Conservation (phyloP, 352 stramenopile species). For the Phytophthora kernoviae region DNA sequence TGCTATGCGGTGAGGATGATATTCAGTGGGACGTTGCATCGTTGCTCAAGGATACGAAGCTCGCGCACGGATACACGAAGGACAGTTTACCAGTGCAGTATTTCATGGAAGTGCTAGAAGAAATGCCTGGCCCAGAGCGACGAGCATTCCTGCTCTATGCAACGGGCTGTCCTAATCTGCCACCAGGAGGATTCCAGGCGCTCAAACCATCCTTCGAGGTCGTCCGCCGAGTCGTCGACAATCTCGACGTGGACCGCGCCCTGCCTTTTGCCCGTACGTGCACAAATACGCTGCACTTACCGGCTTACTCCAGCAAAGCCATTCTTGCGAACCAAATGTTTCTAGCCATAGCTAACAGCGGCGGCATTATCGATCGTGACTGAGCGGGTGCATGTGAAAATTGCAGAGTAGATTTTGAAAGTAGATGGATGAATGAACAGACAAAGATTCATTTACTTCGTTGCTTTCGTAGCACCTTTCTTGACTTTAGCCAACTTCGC, state of each 20-base stretch:
- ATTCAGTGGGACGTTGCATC: conserved; percentile 72
- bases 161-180: conserved; percentile 83
- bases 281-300: conserved; percentile 86
- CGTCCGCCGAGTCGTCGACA: conserved; percentile 76
- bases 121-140: conserved; percentile 62
- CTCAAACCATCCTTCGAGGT: conserved; percentile 84
- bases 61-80: conserved; percentile 85
- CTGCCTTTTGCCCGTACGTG: conserved; percentile 86
- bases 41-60: conserved; percentile 73
- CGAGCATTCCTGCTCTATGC: conserved; percentile 82
- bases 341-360: conserved; percentile 82
- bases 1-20: conserved; percentile 78
- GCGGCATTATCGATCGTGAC: conserved; percentile 87
- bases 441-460: conserved; percentile 12
- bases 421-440: conserved; percentile 11
- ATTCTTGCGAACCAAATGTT: conserved; percentile 65
- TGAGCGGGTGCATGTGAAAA: conserved; percentile 24
- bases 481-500: conserved; percentile 20
- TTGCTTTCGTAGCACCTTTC: conserved; percentile 9
- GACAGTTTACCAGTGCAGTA: conserved; percentile 68
- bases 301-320: conserved; percentile 76
- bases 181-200: conserved; percentile 66
- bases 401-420: conserved; percentile 8
- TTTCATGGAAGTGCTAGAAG: conserved; percentile 74
- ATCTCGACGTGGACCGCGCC: conserved; percentile 69